Base-by-base conservation (phyloP, 176 grass and related monocot species). In the Carex littledalei region DNA sequence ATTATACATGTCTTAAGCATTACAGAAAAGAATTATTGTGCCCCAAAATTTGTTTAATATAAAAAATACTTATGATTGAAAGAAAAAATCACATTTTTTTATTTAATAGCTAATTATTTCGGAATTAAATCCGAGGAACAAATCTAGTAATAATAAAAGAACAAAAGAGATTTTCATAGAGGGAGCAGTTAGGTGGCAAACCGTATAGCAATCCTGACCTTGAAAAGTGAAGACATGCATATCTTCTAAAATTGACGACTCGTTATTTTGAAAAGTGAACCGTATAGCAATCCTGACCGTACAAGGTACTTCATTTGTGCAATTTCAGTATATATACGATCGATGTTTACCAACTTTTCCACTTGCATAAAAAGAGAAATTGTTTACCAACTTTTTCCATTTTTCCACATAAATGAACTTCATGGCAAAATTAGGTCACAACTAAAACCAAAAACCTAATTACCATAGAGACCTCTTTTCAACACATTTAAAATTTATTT, bases 351-450 rank as follows among this genome's bases (percentile, higher is more conserved):
- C 13, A 76, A 76, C n/a, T 52, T 54, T 76, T 31, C 47, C 21
- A 60, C 16, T 29, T 53, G 2, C 1, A 74, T 24, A 4, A 54
- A 68, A 7, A 16, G 6, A 39, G 6, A 39, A 68, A 37, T 29
- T 29, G 54, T 45, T 81, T 82, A 82, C 56, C 79, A 82, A 82
- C 79, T 24, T 82, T 65, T 82, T 65, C 59, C 79, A 82, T 45
- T 11, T 82, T 82, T 82, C 61, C 10, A 63, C 34, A 45, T 15
- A n/a, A 82, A 49, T 39, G 59, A 59, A 59, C 79, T 49, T 49
- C 45, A 64, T 65, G 79, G 79, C 4, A 64, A 16, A 64, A 82
- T 82, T 82, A 82, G 79, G 79, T 82, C 79, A 82, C 57, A 82
- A 37, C 79, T 45, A 82, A 82, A 81, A 47, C 60, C 79, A 64